Percentiles rank a stretch among this genome's conserved stretches.
These are phyloP conservation scores for Clohesyomyces aquaticus DNA, from an alignment of 495 filamentous ascomycete genomes.

Conservation along the genomic window DNA sequence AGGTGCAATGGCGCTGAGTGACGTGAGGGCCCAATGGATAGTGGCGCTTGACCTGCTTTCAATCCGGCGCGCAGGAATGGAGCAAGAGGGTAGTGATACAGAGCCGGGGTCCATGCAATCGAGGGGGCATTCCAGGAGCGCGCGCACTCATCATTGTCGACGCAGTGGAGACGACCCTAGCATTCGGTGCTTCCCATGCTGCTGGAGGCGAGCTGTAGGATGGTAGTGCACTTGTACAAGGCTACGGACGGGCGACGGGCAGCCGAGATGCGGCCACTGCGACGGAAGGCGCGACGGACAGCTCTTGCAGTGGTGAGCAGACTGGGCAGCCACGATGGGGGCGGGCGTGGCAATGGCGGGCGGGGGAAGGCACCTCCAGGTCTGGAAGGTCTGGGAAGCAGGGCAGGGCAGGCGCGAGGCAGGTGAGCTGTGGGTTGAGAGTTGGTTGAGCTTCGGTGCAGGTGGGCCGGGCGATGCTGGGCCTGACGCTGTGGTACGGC, in stretches of 20 bases:
- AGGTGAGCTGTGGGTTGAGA: not conserved
- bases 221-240: no score
- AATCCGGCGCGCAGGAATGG: conserved; percentile 42
- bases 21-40: conserved; percentile 17
- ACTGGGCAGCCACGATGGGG: not conserved
- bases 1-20: conserved; percentile 24
- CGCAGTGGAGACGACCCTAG: conserved; percentile 15
- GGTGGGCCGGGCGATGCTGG: not conserved
- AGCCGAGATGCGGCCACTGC: conserved; percentile 4
- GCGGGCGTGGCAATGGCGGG: not conserved
- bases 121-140: conserved; percentile 37
- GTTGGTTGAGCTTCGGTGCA: no score
- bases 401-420: conserved; percentile 12
- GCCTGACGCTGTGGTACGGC: conserved; percentile 27
- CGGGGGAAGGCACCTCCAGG: no score
- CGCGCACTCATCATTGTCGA: conserved; percentile 30
- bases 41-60: conserved; percentile 26
- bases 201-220: conserved; percentile 26
- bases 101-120: conserved; percentile 38
- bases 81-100: conserved; percentile 39
- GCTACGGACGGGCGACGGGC: conserved; percentile 11
- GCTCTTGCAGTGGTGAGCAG: conserved; percentile 1
- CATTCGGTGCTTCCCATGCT: conserved; percentile 37
- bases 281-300: conserved; percentile 1
- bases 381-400: not conserved